Evolutionary conservation across 768 basidiomycete species (phyloP).

Genomic region (Kwoniella heveanensis): DNA sequence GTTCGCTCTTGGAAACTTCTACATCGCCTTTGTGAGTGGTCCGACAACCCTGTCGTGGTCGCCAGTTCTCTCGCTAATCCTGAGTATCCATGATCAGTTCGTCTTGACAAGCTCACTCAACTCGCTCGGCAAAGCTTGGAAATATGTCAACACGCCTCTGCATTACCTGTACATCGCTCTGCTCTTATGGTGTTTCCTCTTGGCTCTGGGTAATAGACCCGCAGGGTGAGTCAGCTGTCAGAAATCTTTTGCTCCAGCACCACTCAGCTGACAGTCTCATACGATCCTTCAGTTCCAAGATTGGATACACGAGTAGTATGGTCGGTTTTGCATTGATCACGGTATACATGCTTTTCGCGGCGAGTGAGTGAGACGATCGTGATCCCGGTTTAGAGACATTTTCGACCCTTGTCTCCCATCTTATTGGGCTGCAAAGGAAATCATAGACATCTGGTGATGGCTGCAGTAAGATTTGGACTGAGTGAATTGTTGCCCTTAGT

Average conservation of each 20-base stretch:
- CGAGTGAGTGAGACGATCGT: conserved; percentile 43
- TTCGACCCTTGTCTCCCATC: no score
- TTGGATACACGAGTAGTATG: conserved; percentile 81
- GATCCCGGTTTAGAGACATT: no score
- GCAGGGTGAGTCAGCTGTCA: conserved; percentile 63
- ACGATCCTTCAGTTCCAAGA: conserved; percentile 61
- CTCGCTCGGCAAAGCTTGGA: conserved; percentile 59
- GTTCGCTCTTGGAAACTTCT: conserved; percentile 88
- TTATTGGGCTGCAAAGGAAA: no score
- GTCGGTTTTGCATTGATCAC: conserved; percentile 88
- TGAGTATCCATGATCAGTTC: conserved; percentile 30
- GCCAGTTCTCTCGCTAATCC: conserved; percentile 3
- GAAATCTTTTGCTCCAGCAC: not conserved
- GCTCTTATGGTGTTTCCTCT: conserved; percentile 81
- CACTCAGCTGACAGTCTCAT: not conserved
- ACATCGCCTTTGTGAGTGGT: conserved; percentile 70
- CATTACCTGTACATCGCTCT: conserved; percentile 86
- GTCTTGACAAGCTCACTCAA: conserved; percentile 77
- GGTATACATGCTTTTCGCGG: conserved; percentile 81
- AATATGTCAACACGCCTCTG: conserved; percentile 72
- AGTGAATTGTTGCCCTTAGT: conserved; percentile 60
- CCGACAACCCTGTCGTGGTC: no score
- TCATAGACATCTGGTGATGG: not conserved
- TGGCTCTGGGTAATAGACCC: conserved; percentile 86
- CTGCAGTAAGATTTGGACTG: no score